Percentiles rank a stretch among this genome's conserved stretches.
These are phyloP conservation scores for Brettanomyces custersianus DNA, from an alignment of 805 yeast genomes.

Conservation along the genomic window DNA sequence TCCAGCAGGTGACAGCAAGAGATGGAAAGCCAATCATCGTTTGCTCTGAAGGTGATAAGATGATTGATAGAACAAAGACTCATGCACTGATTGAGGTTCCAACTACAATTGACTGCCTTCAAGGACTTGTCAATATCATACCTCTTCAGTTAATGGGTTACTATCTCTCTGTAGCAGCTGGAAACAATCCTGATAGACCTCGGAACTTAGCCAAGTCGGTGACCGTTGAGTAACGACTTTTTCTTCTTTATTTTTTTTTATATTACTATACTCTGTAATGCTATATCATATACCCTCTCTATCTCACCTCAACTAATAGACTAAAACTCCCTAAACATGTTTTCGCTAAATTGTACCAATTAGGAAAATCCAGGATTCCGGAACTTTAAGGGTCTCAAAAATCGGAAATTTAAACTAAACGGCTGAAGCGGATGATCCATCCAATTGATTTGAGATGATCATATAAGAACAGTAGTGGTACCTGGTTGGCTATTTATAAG, in stretches of 20 bases:
- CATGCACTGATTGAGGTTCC: constrained; percentile 84
- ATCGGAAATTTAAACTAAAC: too few species aligned
- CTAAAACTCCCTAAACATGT: too few species aligned
- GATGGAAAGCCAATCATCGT: constrained; percentile 93
- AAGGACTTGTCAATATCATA: constrained; percentile 88
- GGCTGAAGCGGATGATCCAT: too few species aligned
- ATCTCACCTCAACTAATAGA: too few species aligned
- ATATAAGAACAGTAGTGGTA: too few species aligned
- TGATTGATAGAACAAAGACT: constrained; percentile 45
- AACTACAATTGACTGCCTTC: constrained; percentile 92
- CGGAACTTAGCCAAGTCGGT: constrained; percentile 97
- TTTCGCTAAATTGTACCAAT: too few species aligned
- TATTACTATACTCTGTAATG: too few species aligned
- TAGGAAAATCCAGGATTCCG: too few species aligned
- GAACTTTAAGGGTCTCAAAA: too few species aligned
- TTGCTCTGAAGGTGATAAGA: constrained; percentile 73
- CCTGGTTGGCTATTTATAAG: too few species aligned
- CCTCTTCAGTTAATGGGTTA: constrained; percentile 95
- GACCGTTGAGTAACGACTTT: constrained; percentile 69
- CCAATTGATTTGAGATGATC: too few species aligned
- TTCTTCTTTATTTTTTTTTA: not conserved
- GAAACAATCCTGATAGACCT: constrained; percentile 97
- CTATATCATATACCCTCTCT: too few species aligned
- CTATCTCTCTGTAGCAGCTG: constrained; percentile 92
- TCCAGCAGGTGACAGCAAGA: constrained; percentile 95